Evolutionary conservation across 768 basidiomycete genomes (phyloP).

Genomic region (Macrolepiota albuminosa): DNA sequence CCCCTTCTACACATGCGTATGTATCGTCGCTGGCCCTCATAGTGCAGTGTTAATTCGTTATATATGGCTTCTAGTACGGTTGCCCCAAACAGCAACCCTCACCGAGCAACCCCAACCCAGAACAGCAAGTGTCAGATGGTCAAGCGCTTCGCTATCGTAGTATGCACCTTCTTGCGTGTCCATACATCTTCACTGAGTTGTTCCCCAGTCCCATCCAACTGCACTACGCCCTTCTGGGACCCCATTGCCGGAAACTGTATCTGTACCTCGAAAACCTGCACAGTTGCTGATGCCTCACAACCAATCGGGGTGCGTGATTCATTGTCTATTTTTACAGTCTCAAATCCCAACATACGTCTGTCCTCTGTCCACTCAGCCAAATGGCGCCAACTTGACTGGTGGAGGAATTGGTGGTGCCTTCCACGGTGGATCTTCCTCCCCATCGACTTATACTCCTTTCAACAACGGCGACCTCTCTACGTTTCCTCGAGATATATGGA

Average conservation of each 20-base stretch:
- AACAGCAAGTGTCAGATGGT: conserved; percentile 46
- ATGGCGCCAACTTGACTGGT: conserved; percentile 66
- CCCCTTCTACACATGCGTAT: conserved; percentile 75
- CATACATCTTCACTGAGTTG: not conserved
- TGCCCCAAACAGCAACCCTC: conserved; percentile 56
- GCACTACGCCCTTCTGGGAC: conserved; percentile 80
- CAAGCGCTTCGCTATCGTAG: conserved; percentile 48
- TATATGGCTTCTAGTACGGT: conserved; percentile 50
- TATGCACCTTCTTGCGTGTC: conserved; percentile 17
- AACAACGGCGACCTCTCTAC: conserved; percentile 30
- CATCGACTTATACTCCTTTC: conserved; percentile 43
- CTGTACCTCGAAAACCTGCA: conserved; percentile 52
- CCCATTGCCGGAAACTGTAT: conserved; percentile 62
- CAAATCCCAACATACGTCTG: not conserved
- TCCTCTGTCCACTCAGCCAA: conserved; percentile 38
- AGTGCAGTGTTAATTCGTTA: not conserved
- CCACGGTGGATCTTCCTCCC: conserved; percentile 16
- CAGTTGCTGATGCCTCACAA: conserved; percentile 58
- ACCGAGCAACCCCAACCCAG: conserved; percentile 59
- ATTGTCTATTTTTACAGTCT: conserved; percentile 1
- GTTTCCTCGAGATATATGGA: conserved; percentile 28
- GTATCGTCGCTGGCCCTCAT: conserved; percentile 20
- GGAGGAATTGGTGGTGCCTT: conserved; percentile 44
- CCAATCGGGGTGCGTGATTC: conserved; percentile 53
- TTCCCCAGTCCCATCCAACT: conserved; percentile 57